Evolutionary conservation across 306 rosid genomes (phyloP).

Genomic region (Pterocarpus santalinus): DNA sequence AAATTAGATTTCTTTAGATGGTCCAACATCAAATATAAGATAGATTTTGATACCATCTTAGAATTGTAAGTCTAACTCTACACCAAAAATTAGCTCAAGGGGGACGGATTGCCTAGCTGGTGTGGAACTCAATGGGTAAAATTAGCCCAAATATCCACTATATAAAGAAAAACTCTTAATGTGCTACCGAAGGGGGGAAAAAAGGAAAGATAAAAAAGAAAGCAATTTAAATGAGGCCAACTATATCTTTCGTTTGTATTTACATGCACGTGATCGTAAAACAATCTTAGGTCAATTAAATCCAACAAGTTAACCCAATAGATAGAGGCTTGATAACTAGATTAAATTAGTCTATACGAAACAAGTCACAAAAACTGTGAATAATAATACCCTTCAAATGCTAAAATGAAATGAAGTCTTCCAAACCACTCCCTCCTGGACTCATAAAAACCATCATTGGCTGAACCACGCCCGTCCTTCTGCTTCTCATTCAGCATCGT

Average conservation of each 20-base stretch:
- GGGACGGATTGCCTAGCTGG: background rate
- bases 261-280: background rate
- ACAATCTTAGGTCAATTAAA: background rate
- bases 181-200: too few relatives aligned
- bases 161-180: too few relatives aligned
- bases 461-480: slow-evolving; percentile 82
- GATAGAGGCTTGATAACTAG: background rate
- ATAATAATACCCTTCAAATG: slow-evolving; percentile 79
- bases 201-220: too few relatives aligned
- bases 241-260: background rate
- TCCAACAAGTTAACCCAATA: background rate
- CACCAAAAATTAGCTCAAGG: background rate
- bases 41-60: too few relatives aligned
- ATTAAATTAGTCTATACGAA: slow-evolving; percentile 1
- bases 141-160: too few relatives aligned
- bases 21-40: too few relatives aligned
- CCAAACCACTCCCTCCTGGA: slow-evolving; percentile 98
- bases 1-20: too few relatives aligned
- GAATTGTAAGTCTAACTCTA: background rate
- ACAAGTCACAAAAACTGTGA: slow-evolving; percentile 1
- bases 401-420: slow-evolving; percentile 85
- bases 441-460: slow-evolving; percentile 95
- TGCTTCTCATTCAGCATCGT: slow-evolving; percentile 85
- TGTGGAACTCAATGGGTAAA: too few relatives aligned
- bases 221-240: background rate